Evolutionary conservation across 345 rosid species (phyloP), one percentile per base, ranked within the genome.

Genomic region (Nephelium lappaceum): DNA sequence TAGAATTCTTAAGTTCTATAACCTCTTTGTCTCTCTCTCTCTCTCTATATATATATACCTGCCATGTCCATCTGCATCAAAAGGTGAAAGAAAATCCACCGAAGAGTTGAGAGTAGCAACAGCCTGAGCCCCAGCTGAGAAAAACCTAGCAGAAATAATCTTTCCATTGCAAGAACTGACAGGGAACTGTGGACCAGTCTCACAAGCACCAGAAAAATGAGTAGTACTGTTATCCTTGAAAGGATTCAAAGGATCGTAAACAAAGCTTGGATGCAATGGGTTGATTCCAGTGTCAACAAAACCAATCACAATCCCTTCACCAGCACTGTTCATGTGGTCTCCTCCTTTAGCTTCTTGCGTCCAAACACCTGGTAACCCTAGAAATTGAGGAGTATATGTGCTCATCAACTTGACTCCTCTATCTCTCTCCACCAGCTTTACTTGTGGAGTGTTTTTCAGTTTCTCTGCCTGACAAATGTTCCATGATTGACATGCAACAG

Each of bases 351-450:
- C 90, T 72, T 68, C 82, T 78, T 82, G 84, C 14, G 84, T 75
- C 95, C 95, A 90, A 3, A 83, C 87, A 76, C 85, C 80, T 12
- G 91, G 89, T 72, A 95, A 58, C 79, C 89, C 90, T 25, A 95
- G 84, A 88, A 92, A 93, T 21, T 87, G 79, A 8, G 96, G 95
- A 45, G 88, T 92, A 84, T 95, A 92, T 1, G 98, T 90, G 53
- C 98, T 91, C 99, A 93, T 91, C 84, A 89, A 7, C 78, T 82
- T 92, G 74, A 90, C 93, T 85, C 98, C 95, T 80, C 89, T 90
- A 67, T 92, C 99, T 84, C 86, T 90, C 85, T 93, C 99, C 69
- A 95, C 84, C 83, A 81, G 51, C 80, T 85, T 95, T 16, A 92
- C 91, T 78, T 90, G 90, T 10, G 79, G 75, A 27, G 83, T 81